Evolutionary conservation across 1,139 yeast genomes (phyloP), one percentile per base, ranked within the genome.

Genomic region (Pichia sp.): DNA sequence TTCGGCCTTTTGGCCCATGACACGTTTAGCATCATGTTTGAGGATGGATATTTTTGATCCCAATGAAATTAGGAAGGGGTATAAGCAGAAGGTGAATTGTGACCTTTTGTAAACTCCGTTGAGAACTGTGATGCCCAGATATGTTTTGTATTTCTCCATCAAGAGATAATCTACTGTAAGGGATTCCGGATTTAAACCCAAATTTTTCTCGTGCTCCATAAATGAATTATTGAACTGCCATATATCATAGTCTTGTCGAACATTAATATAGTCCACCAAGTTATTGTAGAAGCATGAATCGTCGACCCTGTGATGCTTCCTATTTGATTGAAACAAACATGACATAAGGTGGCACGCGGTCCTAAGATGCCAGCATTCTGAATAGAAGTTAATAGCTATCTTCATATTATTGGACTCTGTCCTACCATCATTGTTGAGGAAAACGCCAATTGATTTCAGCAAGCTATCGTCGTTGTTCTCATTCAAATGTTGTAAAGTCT

Each of bases 1-100:
- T 63, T 90, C 96, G 0, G 96, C 97, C 65, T 86, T 85, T 55
- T 87, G 73, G 63, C 87, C 95, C 96, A 92, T 90, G 56, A 83
- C 87, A 45, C 88, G 72, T 56, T 84, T 79, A 0, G 95, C 91
- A 65, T 91, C 97, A 67, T 87, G 84, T 63, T 89, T 96, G 61
- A 93, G 71, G 2, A 92, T 81, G 0, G 85, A 76, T 2, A 91
- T 87, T 68, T 93, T 93, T 3, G 89, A 80, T 0, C 96, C 96
- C 60, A 93, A 72, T 0, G 96, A 84, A 24, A 93, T 73, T 55
- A 90, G 71, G 66, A 87, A 91, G 1, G 98, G 97, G 63, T 78
- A 91, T 60, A 86, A 88, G 64, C 97, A 92, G 59, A 93, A 83
- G 29, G 83, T 80, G 59, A 78, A 81, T 6, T 64, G 61, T 0